These are phyloP conservation scores for Hypoxylon sp. DNA, from an alignment of 2,329 filamentous ascomycete species.

Conservation along the genomic window DNA sequence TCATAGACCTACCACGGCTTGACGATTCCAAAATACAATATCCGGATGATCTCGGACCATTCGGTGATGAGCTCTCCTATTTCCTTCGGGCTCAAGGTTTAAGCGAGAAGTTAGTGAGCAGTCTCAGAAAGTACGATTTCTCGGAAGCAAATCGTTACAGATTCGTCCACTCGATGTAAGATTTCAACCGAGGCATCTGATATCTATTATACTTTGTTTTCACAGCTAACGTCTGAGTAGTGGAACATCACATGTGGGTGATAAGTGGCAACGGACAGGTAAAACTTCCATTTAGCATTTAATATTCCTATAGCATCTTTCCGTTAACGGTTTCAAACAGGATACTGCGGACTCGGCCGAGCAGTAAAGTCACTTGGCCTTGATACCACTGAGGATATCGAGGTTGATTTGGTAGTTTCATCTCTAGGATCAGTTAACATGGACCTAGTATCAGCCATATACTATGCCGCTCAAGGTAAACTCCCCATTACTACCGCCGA, in stretches of 20 bases:
- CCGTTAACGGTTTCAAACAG: constrained; percentile 58
- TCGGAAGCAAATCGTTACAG: constrained; percentile 77
- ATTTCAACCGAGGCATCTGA: neutral
- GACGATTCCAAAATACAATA: constrained; percentile 52
- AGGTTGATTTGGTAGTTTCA: constrained; percentile 83
- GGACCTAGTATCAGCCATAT: constrained; percentile 72
- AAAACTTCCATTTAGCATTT: constrained; percentile 26
- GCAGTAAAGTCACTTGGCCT: constrained; percentile 77
- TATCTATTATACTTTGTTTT: neutral
- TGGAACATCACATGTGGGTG: constrained; percentile 69
- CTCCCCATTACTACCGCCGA: constrained; percentile 14
- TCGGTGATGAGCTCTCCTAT: constrained; percentile 77
- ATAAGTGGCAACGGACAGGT: constrained; percentile 62
- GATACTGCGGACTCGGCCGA: constrained; percentile 80
- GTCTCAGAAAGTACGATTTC: constrained; percentile 86
- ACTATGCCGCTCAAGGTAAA: constrained; percentile 69
- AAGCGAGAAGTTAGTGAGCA: constrained; percentile 74
- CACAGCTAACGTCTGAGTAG: constrained; percentile 56
- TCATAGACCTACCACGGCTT: constrained; percentile 88
- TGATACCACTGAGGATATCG: constrained; percentile 66
- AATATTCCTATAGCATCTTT: constrained; percentile 4
- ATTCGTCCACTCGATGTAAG: constrained; percentile 89
- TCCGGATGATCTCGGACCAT: constrained; percentile 62
- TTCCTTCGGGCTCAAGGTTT: constrained; percentile 79
- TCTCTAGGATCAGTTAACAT: constrained; percentile 84